Percentiles rank a stretch among this genome's conserved stretches.
phyloP scores from a whole-genome alignment of 2,329 filamentous ascomycete genomes.

The Scedosporium aurantiacum region DNA sequence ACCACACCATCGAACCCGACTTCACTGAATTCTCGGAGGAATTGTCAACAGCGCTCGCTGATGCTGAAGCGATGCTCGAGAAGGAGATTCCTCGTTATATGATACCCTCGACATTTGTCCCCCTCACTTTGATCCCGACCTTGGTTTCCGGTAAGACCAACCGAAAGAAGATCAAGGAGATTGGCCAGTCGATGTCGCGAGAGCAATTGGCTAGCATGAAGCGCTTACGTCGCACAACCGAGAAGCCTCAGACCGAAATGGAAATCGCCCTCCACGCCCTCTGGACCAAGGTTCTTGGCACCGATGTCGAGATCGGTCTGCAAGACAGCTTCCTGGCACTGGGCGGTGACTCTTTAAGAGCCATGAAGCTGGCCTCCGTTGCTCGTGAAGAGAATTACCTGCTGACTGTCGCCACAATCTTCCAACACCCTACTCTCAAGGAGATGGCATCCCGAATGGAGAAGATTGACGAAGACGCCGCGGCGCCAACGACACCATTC shows the following conservation, averaged over 20 bases:
- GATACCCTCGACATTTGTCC: slow-evolving; percentile 36
- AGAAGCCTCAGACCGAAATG: slow-evolving; percentile 24
- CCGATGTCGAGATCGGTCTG: slow-evolving; percentile 18
- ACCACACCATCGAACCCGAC: slow-evolving; percentile 12
- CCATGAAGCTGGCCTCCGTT: slow-evolving; percentile 37
- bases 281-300: slow-evolving; percentile 27
- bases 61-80: slow-evolving; percentile 21
- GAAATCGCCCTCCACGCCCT: slow-evolving; percentile 25
- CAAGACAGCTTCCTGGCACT: slow-evolving; percentile 35
- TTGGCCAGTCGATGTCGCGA: slow-evolving; percentile 29
- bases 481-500: slow-evolving; percentile 23
- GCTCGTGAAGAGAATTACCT: slow-evolving; percentile 26
- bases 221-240: slow-evolving; percentile 7
- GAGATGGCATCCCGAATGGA: slow-evolving; percentile 27
- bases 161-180: slow-evolving; percentile 34
- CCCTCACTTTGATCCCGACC: slow-evolving; percentile 32
- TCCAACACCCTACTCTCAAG: slow-evolving; percentile 30
- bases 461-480: slow-evolving; percentile 13
- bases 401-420: slow-evolving; percentile 34
- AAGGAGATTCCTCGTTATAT: slow-evolving; percentile 32
- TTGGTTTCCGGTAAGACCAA: slow-evolving; percentile 39
- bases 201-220: slow-evolving; percentile 11
- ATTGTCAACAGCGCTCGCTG: slow-evolving; percentile 18
- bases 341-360: slow-evolving; percentile 39
- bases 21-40: slow-evolving; percentile 21